Evolutionary conservation across 202 grass and related monocot genomes (phyloP), one percentile per base, ranked within the genome.

Genomic region (Carex arenaria): DNA sequence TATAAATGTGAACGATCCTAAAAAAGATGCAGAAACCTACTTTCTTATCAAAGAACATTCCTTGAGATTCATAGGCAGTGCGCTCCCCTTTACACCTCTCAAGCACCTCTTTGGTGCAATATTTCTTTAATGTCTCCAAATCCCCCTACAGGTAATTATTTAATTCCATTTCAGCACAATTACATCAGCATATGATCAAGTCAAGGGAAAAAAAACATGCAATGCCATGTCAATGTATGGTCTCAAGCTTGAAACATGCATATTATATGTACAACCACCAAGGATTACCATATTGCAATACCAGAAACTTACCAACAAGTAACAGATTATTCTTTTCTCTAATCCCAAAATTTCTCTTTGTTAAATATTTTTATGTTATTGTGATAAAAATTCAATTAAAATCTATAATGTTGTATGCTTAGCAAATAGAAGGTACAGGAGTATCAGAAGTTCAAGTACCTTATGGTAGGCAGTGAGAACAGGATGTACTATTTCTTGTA

Each of bases 11-110:
- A 51, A 28, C 3, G 10, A 79, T 28, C 26, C 56, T 28, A 22
- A 59, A 28, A 28, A 60, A 15, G 51, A 83, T 10, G 54, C 22
- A 73, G 53, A 55, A 7, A 51, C 89, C 68, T 93, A 98, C 95
- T 80, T 98, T 98, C 84, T 94, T 93, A 81, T 98, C 89, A 67
- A 94, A 98, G 85, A 94, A 94, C 65, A 98, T 93, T 87, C 86
- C 90, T 64, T 98, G 95, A 76, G 88, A 82, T 87, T 91, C 84
- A 86, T 98, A 98, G 69, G 90, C 95, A 64, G 85, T 83, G 77
- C 89, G 91, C 71, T 98, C 95, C 65, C 95, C 95, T 90, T 93
- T 91, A 86, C 95, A 98, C 61, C 95, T 89, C 84, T 98, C 95
- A 90, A 98, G 82, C 38, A 90, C 88, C 83, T 90, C 88, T 34